Evolutionary conservation across 2,329 filamentous ascomycete species (phyloP), one percentile per base, ranked within the genome.

Genomic region (Ophioceras dolichostomum): DNA sequence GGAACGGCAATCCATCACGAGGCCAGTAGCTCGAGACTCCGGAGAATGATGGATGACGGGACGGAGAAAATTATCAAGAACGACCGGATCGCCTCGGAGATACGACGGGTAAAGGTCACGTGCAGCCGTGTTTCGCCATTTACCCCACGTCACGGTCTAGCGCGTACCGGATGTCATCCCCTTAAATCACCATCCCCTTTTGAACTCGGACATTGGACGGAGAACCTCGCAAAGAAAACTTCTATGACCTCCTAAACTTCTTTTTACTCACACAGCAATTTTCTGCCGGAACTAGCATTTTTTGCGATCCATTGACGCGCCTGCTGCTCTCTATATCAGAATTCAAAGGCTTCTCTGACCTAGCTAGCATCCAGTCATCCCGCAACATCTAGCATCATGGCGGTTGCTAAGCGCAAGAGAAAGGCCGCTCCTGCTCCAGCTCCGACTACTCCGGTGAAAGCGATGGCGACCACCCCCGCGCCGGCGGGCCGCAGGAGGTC

Each of bases 401-500:
- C n/a, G n/a, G n/a, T n/a, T n/a, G 51, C 62, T 6, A 49, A 56
- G 13, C 54, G 52, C 10, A 68, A 68, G 40, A 56, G 60, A 37
- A 47, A 58, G 10, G 51, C 53, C 2, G 22, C 8, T 26, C n/a
- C n/a, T n/a, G n/a, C n/a, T n/a, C n/a, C n/a, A n/a, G n/a, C n/a
- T n/a, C n/a, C n/a, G n/a, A n/a, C n/a, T n/a, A n/a, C n/a, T n/a
- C n/a, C n/a, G n/a, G n/a, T n/a, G n/a, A 26, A 26, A 26, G 40
- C 51, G 6, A 54, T 52, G 12, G 42, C 53, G 4, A 39, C 47
- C 5, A 47, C 48, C 17, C 50, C 56, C 39, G 37, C 42, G 37
- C 28, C 47, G 17, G 43, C 53, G 12, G 42, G 38, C 20, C 62
- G 65, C 14, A 61, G 66, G n/a, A 60, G 64, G 36, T 74, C 70